A percentile compares a stretch with the other conserved stretches of the same genome.
phyloP scores from a whole-genome alignment of 768 basidiomycete species.

The Agrocybe praecox region DNA sequence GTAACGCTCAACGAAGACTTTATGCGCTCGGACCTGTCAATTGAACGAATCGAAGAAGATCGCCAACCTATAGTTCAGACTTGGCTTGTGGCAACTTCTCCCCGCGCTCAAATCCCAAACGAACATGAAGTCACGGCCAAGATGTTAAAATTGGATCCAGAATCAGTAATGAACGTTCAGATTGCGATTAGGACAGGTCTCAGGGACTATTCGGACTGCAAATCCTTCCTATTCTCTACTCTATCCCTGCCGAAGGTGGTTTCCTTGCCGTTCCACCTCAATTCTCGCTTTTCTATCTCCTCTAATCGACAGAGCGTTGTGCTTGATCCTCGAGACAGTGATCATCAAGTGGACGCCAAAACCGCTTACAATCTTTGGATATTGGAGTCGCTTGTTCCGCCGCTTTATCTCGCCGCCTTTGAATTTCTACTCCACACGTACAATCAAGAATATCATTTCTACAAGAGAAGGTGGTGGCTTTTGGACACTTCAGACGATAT shows the following conservation, averaged over 20 bases:
- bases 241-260: conserved; percentile 40
- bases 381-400: conserved; percentile 32
- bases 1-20: not conserved
- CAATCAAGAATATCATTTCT: not conserved
- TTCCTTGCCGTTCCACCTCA: conserved; percentile 44
- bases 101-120: conserved; percentile 3
- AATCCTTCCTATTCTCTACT: conserved; percentile 38
- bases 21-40: not conserved
- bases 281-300: conserved; percentile 45
- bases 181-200: conserved; percentile 8
- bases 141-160: conserved; percentile 6
- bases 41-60: not conserved
- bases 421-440: conserved; percentile 19
- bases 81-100: conserved; percentile 14
- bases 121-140: conserved; percentile 8
- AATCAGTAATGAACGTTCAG: conserved; percentile 7
- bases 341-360: conserved; percentile 21
- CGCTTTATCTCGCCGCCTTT: conserved; percentile 36
- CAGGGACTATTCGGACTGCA: not conserved
- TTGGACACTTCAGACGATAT: conserved; percentile 10
- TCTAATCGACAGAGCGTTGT: conserved; percentile 43
- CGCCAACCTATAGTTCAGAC: not conserved
- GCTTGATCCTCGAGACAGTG: conserved; percentile 32
- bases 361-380: conserved; percentile 46
- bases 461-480: conserved; percentile 12